Conservation (phyloP, 2,329 filamentous ascomycete species). For the Sclerotinia glacialis region DNA sequence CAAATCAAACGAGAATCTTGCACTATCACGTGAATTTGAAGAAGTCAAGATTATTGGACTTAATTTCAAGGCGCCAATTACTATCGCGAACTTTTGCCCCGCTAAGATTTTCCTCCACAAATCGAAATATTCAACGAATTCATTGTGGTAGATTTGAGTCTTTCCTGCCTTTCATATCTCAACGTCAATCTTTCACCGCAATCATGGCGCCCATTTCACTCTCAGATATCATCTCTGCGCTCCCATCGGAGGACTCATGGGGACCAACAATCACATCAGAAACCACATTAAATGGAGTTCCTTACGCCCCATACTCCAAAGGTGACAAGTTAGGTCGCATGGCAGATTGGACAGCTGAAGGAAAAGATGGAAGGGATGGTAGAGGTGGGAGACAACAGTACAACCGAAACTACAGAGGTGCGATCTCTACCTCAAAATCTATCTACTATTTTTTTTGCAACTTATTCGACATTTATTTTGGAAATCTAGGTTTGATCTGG, state of each 20-base stretch:
- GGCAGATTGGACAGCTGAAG: slow-evolving; percentile 95
- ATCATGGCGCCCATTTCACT: slow-evolving; percentile 55
- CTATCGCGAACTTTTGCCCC: slow-evolving; percentile 25
- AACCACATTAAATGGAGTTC: slow-evolving; percentile 89
- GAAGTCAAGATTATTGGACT: neutral
- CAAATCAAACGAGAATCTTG: neutral
- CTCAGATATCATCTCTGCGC: slow-evolving; percentile 65
- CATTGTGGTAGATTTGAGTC: slow-evolving; percentile 14
- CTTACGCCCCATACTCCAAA: slow-evolving; percentile 97
- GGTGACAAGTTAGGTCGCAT: slow-evolving; percentile 98
- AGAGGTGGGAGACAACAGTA: slow-evolving; percentile 82
- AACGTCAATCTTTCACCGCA: slow-evolving; percentile 29
- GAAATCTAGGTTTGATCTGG: slow-evolving; percentile 2
- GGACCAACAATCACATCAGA: slow-evolving; percentile 79
- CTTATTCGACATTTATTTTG: slow-evolving; percentile 22
- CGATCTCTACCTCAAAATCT: slow-evolving; percentile 31
- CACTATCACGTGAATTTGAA: neutral
- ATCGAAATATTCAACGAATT: slow-evolving; percentile 32
- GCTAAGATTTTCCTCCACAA: slow-evolving; percentile 30
- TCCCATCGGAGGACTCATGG: slow-evolving; percentile 79
- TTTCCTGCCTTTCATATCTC: slow-evolving; percentile 10
- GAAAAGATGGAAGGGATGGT: slow-evolving; percentile 73
- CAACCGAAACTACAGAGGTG: slow-evolving; percentile 90
- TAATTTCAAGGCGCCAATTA: neutral
- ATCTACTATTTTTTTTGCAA: slow-evolving; percentile 25